Conservation (phyloP, 768 basidiomycete genomes). For the Hemileccinum impolitum region DNA sequence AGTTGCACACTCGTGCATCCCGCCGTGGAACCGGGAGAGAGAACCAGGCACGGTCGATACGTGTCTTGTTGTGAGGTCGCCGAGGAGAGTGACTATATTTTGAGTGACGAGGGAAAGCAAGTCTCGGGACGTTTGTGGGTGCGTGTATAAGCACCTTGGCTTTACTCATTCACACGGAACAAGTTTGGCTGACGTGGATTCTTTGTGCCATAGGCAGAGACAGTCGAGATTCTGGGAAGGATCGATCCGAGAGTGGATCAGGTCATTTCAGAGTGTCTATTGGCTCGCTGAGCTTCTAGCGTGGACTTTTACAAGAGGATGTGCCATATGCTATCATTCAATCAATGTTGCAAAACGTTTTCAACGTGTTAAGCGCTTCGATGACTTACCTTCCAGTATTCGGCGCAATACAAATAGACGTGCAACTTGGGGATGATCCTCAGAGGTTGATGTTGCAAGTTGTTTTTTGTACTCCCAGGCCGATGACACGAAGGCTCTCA, state of each 20-base stretch:
- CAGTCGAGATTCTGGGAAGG: slow-evolving; percentile 22
- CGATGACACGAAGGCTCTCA: too few relatives aligned
- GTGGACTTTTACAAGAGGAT: neutral
- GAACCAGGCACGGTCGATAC: slow-evolving; percentile 29
- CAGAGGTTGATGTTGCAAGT: too few relatives aligned
- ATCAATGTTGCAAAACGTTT: too few relatives aligned
- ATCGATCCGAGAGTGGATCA: slow-evolving; percentile 27
- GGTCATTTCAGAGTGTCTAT: slow-evolving; percentile 25
- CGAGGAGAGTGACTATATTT: slow-evolving; percentile 33
- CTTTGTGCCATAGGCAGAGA: slow-evolving; percentile 22
- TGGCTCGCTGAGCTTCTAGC: slow-evolving; percentile 7
- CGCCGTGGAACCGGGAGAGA: slow-evolving; percentile 26
- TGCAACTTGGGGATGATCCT: too few relatives aligned
- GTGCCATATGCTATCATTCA: neutral
- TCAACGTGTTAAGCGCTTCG: too few relatives aligned
- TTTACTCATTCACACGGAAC: neutral
- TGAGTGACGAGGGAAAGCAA: slow-evolving; percentile 30
- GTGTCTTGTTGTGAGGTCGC: slow-evolving; percentile 23
- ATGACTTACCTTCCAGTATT: too few relatives aligned
- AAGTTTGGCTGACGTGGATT: slow-evolving; percentile 1
- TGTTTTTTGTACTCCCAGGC: too few relatives aligned
- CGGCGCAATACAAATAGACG: too few relatives aligned
- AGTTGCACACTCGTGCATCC: slow-evolving; percentile 35
- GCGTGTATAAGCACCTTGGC: slow-evolving; percentile 1
- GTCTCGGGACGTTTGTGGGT: slow-evolving; percentile 35